phyloP scores from a whole-genome alignment of 1,139 yeast genomes.

The Pichia kudriavzevii region DNA sequence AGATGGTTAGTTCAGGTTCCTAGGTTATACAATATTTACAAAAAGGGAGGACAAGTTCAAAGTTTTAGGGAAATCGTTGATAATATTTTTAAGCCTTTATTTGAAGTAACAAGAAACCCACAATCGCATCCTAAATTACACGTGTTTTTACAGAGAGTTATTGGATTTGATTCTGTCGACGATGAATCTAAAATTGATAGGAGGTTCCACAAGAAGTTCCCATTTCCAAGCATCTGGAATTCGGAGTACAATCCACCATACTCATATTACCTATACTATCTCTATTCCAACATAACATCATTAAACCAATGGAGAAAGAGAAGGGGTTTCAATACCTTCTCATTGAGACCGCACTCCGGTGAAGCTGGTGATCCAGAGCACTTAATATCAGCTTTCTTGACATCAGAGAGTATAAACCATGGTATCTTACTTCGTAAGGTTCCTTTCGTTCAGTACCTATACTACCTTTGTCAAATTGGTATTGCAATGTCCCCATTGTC shows the following conservation, averaged over 20 bases:
- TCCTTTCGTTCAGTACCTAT: conserved; percentile 89
- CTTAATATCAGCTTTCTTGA: conserved; percentile 78
- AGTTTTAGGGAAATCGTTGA: conserved; percentile 70
- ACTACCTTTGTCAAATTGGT: conserved; percentile 89
- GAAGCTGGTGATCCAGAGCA: conserved; percentile 99
- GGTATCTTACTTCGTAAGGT: conserved; percentile 89
- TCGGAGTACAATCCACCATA: conserved; percentile 86
- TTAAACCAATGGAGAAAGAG: conserved; percentile 74
- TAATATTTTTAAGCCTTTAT: conserved; percentile 82
- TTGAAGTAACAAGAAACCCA: conserved; percentile 85
- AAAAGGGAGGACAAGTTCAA: conserved; percentile 60
- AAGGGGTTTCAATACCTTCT: conserved; percentile 79
- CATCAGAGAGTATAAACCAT: conserved; percentile 90
- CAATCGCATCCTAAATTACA: conserved; percentile 79
- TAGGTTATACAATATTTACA: conserved; percentile 82
- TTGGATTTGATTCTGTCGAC: conserved; percentile 97
- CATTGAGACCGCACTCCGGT: conserved; percentile 94
- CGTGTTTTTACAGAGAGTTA: conserved; percentile 82
- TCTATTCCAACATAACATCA: conserved; percentile 78
- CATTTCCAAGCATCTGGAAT: conserved; percentile 79
- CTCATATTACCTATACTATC: conserved; percentile 84
- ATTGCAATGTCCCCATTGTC: conserved; percentile 99
- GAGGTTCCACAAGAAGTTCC: conserved; percentile 71
- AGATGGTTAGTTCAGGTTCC: conserved; percentile 97
- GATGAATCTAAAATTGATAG: conserved; percentile 93